phyloP scores from a whole-genome alignment of 352 stramenopile genomes.

The Phytophthora macrochlamydospora region DNA sequence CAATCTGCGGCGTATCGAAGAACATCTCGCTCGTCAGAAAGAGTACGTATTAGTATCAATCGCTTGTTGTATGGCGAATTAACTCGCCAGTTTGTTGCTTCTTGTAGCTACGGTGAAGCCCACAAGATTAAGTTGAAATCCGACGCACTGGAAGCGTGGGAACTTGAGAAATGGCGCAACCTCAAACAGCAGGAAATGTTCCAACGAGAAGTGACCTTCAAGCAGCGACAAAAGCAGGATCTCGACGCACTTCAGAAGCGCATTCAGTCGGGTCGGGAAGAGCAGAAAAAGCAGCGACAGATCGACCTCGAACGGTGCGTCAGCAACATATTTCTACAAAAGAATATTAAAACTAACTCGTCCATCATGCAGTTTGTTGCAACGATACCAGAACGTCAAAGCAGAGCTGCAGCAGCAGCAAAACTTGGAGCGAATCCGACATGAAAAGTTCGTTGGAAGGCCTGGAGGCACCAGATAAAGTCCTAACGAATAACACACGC shows the following conservation, averaged over 20 bases:
- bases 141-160: constrained; percentile 93
- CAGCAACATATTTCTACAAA: constrained; percentile 1
- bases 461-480: constrained; percentile 28
- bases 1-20: constrained; percentile 93
- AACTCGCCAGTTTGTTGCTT: constrained; percentile 1
- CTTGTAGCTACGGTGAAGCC: constrained; percentile 88
- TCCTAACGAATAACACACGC: background rate
- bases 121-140: constrained; percentile 98
- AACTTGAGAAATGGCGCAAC: constrained; percentile 95
- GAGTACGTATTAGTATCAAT: constrained; percentile 49
- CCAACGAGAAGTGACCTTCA: constrained; percentile 95
- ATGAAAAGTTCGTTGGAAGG: constrained; percentile 66
- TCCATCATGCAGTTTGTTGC: constrained; percentile 61
- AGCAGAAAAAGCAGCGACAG: constrained; percentile 96
- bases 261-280: constrained; percentile 93
- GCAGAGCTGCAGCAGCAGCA: constrained; percentile 94
- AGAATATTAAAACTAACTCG: background rate
- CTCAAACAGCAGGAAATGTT: constrained; percentile 95
- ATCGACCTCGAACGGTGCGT: constrained; percentile 90
- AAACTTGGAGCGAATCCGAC: constrained; percentile 91
- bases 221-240: constrained; percentile 93
- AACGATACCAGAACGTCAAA: constrained; percentile 97
- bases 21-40: constrained; percentile 91
- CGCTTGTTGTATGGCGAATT: background rate
- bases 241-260: constrained; percentile 93